phyloP scores from a whole-genome alignment of 257 asterid species.

The Datura wrightii region DNA sequence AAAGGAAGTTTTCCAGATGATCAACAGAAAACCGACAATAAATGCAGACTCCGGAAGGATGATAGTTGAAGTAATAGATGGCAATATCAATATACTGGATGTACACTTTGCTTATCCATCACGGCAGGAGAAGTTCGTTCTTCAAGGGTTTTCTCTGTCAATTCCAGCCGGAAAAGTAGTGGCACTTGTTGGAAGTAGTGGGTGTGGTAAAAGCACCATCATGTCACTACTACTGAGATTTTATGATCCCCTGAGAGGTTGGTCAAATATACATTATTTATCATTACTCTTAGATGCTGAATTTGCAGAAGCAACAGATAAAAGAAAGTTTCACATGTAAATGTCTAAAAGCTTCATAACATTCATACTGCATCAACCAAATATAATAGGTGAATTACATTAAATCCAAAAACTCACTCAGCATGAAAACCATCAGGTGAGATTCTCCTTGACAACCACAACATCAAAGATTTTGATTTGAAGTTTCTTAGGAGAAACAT shows the following conservation, averaged over 20 bases:
- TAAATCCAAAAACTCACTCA: conserved; percentile 39
- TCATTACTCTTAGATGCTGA: background rate
- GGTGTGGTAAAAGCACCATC: conserved; percentile 89
- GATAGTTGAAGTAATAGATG: conserved; percentile 51
- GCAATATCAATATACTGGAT: conserved; percentile 60
- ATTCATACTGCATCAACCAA: conserved; percentile 18
- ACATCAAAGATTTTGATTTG: conserved; percentile 72
- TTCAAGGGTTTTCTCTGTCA: conserved; percentile 75
- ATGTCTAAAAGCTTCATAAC: conserved; percentile 4
- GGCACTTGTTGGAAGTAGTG: conserved; percentile 78
- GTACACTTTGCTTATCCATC: conserved; percentile 79
- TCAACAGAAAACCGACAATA: conserved; percentile 68
- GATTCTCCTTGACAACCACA: conserved; percentile 67
- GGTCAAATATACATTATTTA: conserved; percentile 21
- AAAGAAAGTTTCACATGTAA: conserved; percentile 5
- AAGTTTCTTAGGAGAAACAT: conserved; percentile 72
- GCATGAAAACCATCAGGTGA: conserved; percentile 52
- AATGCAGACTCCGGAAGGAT: conserved; percentile 49
- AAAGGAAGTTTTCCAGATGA: conserved; percentile 70
- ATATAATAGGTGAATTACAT: conserved; percentile 15
- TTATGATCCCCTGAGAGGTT: conserved; percentile 75
- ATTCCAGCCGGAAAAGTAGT: conserved; percentile 84
- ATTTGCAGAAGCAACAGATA: conserved; percentile 28
- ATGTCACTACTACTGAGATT: conserved; percentile 70
- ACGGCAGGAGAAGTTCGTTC: conserved; percentile 56